Evolutionary conservation across 352 stramenopile genomes (phyloP).

Genomic region (Globisporangium sylvaticum): DNA sequence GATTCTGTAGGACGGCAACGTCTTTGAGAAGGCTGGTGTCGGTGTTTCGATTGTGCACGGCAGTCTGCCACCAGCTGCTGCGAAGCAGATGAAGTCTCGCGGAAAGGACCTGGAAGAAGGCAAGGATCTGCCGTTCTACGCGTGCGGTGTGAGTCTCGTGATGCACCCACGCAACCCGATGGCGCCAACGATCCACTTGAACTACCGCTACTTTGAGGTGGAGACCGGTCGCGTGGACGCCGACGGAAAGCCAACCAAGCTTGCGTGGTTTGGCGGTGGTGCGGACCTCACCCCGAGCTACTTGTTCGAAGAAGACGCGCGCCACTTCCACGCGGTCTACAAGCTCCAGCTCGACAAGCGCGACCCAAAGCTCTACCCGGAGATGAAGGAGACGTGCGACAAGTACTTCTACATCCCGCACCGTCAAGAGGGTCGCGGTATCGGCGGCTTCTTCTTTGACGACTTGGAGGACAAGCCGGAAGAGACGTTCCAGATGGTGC

Average conservation of each 20-base stretch:
- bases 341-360: slow-evolving; percentile 92
- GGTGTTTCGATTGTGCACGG: slow-evolving; percentile 98
- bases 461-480: slow-evolving; percentile 95
- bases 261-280: slow-evolving; percentile 95
- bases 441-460: slow-evolving; percentile 99
- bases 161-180: slow-evolving; percentile 95
- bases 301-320: slow-evolving; percentile 94
- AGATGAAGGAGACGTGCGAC: slow-evolving; percentile 97
- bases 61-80: slow-evolving; percentile 86
- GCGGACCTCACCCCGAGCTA: slow-evolving; percentile 97
- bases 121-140: slow-evolving; percentile 93
- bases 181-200: slow-evolving; percentile 97
- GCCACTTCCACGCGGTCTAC: slow-evolving; percentile 98
- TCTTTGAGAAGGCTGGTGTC: slow-evolving; percentile 98
- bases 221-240: slow-evolving; percentile 71
- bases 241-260: slow-evolving; percentile 70
- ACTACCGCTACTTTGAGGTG: slow-evolving; percentile 99
- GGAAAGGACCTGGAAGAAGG: slow-evolving; percentile 71
- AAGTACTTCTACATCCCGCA: slow-evolving; percentile 98
- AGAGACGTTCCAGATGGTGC: slow-evolving; percentile 78
- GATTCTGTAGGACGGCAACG: slow-evolving; percentile 85
- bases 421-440: slow-evolving; percentile 92
- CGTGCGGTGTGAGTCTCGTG: slow-evolving; percentile 93
- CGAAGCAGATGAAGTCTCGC: slow-evolving; percentile 76
- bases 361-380: slow-evolving; percentile 89